phyloP scores from a whole-genome alignment of 1,139 yeast species.

The Torulaspora globosa region DNA sequence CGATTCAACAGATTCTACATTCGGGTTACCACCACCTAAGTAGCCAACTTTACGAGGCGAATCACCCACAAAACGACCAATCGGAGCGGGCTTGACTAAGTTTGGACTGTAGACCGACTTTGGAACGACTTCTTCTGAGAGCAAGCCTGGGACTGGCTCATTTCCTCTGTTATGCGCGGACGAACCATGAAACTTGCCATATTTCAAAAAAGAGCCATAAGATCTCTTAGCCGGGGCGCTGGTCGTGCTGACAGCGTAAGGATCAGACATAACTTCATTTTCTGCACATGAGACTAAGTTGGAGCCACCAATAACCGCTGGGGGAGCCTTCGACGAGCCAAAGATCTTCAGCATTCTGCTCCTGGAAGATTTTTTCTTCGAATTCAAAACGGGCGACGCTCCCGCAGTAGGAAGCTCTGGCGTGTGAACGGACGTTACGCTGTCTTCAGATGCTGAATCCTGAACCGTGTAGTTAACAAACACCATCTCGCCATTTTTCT shows the following conservation, averaged over 20 bases:
- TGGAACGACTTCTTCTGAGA: constrained; percentile 24
- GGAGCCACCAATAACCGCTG: constrained; percentile 2
- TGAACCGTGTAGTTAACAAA: constrained; percentile 37
- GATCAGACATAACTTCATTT: constrained; percentile 2
- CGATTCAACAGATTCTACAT: not conserved
- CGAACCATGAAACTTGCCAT: constrained; percentile 14
- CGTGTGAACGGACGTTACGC: constrained; percentile 1
- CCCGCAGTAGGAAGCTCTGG: constrained; percentile 8
- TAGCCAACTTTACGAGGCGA: constrained; percentile 1
- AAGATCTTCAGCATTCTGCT: constrained; percentile 34
- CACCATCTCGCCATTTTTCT: constrained; percentile 32
- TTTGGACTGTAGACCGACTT: constrained; percentile 23
- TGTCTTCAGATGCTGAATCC: constrained; percentile 20
- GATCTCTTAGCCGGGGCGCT: constrained; percentile 24
- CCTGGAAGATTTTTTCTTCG: constrained; percentile 29
- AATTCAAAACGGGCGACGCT: constrained; percentile 10
- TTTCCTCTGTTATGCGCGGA: constrained; percentile 2
- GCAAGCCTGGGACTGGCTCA: not conserved
- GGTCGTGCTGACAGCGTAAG: not conserved
- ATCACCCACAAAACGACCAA: constrained; percentile 2
- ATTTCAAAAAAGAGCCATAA: constrained; percentile 27
- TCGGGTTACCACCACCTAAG: constrained; percentile 3
- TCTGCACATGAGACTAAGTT: constrained; percentile 2
- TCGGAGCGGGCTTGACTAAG: constrained; percentile 18
- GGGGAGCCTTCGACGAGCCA: constrained; percentile 23